Base-by-base conservation (phyloP, 1,284 basidiomycete genomes). In the Cryptococcus wingfieldii region DNA sequence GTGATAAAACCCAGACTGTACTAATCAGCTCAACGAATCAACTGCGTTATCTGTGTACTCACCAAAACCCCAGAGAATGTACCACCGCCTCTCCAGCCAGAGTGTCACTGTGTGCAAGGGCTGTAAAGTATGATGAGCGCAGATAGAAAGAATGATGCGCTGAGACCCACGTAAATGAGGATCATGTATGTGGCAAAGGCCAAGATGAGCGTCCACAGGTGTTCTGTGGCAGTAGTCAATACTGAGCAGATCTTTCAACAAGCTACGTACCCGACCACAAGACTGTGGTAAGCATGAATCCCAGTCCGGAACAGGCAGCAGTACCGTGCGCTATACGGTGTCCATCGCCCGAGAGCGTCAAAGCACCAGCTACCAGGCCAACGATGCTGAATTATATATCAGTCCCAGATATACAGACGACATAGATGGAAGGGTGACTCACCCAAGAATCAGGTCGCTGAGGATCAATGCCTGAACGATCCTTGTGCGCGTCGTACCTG, bases 181-280 rank as follows among this genome's bases (percentile, higher is more conserved):
- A 78, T 77, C 64, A 78, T 67, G 55, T 72, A 78, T 0, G 77
- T 78, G 8, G 70, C 67, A 23, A 74, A 56, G 7, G 76, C 76
- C 2, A 78, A 62, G 5, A 62, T 48, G 10, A 78, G 59, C 7
- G 76, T 78, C 74, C 76, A 78, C 16, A 77, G 52, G 51, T 78
- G 77, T 63, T 78, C 75, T 65, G 57, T 42, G 14, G 48, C 2
- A 10, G 34, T 18, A 10, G 18, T 18, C n/a, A 27, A 13, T 2
- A 3, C 18, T 3, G 16, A 9, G 25, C 45, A 25, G n/a, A 31
- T 13, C 27, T 9, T 8, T 10, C 31, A 34, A 6, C 10, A 10
- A 34, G 31, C 31, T 7, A 63, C 71, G 37, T 43, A 74, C 71
- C 68, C 25, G 67, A 68, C 68, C 66, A 75, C 4, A 78, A 47